Evolutionary conservation across 345 rosid species (phyloP), one percentile per base, ranked within the genome.

Genomic region (Orychophragmus violaceus): DNA sequence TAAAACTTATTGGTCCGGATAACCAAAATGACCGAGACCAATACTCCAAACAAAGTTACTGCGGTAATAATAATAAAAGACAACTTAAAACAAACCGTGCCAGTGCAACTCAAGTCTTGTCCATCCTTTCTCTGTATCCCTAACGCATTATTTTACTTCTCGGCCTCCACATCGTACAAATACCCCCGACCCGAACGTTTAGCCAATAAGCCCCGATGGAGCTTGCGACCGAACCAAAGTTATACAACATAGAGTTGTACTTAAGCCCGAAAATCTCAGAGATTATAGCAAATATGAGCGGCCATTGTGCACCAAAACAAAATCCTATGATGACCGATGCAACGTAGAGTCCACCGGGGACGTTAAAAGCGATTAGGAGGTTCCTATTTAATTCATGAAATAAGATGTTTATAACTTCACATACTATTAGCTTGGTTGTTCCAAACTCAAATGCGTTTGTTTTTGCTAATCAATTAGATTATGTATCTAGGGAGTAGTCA

Each of bases 181-280:
- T 66, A 63, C 23, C 87, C 83, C 0, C 69, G 16, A 83, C 80
- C 13, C 59, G 55, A 19, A 81, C 83, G 53, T 74, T 81, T 17
- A 81, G 75, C 64, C 81, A 60, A 23, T 83, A 83, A 10, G 81
- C 36, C 13, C 87, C 87, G 23, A 79, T 64, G 0, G 87, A 82
- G 51, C 85, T 81, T 0, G 83, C 79, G 19, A 76, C 59, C 0
- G 79, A 59, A 3, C 83, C 85, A 3, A 79, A 69, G 50, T 81
- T 79, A 65, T 75, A 76, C 73, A 83, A 56, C 0, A 82, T 83
- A 8, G 85, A 71, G 66, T 81, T 81, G 66, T 81, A 78, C 62
- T 81, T 81, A 7, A 83, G 83, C 27, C 87, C 87, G 8, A 83
- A 81, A 7, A 83, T 55, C 67, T 83, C 83, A 0, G 85, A 83